Evolutionary conservation across 1,284 basidiomycete species (phyloP), one percentile per base, ranked within the genome.

Genomic region (Exobasidium cylindrosporum): DNA sequence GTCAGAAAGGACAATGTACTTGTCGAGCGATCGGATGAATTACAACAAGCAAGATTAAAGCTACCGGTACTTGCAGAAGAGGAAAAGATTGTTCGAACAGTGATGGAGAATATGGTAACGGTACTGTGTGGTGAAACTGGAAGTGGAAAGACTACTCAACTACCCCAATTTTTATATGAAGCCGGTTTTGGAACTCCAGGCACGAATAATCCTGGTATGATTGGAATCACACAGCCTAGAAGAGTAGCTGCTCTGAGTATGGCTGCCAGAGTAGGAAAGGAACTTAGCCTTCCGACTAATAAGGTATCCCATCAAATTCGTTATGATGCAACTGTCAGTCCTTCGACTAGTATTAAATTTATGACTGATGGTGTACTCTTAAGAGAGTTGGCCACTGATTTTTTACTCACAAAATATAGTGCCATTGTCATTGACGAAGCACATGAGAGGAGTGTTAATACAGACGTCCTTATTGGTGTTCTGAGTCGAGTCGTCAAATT

Each of bases 281-380:
- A 99, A 81, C 83, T 99, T 10, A 88, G 88, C 3, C 82, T 97
- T 7, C 84, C 88, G 0, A 86, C 89, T 0, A 88, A 88, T 0
- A 83, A 86, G 23, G 91, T 98, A 1, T 94, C 95, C 0, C 92
- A 98, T 81, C 94, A 97, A 81, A 96, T 99, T 66, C 89, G 96
- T 62, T 98, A 98, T 80, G 95, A 97, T 66, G 90, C 91, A 0
- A 97, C 92, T 0, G 89, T 92, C 0, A 91, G 91, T 1, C 84
- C 91, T 0, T 84, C 87, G 26, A 99, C 96, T 0, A 87, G 87
- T 5, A 92, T 98, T 83, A 97, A 98, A 81, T 99, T 98, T 84
- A 98, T 98, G 95, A 99, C 96, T 1, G 96, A 99, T 75, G 96
- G 96, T 83, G 92, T 98, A 14, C 83, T 99, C 26, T 83, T 98